These are phyloP conservation scores for Silene uniflora DNA, from an alignment of 148 eudicot species.

Conservation along the genomic window DNA sequence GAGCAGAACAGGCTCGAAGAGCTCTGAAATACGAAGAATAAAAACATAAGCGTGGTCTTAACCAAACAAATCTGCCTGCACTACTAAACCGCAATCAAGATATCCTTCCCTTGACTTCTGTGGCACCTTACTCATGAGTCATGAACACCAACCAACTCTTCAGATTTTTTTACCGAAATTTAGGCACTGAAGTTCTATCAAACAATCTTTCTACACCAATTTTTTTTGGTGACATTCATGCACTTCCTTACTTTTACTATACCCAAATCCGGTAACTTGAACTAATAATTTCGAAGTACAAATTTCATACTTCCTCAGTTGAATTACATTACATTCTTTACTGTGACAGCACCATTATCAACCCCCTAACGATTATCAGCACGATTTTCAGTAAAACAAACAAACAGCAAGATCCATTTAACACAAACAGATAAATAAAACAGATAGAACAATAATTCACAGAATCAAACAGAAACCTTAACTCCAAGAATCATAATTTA, in stretches of 20 bases:
- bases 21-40: slow-evolving; percentile 17
- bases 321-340: neutral
- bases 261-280: too few relatives aligned
- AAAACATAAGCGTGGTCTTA: neutral
- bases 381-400: neutral
- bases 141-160: too few relatives aligned
- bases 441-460: neutral
- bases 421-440: neutral
- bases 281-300: too few relatives aligned
- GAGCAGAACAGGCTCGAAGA: slow-evolving; percentile 31
- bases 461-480: neutral
- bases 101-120: too few relatives aligned
- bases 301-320: neutral
- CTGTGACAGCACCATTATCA: neutral
- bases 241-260: too few relatives aligned
- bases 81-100: too few relatives aligned
- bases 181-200: too few relatives aligned
- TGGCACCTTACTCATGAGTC: too few relatives aligned
- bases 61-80: neutral
- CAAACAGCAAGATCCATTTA: neutral
- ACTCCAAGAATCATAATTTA: neutral
- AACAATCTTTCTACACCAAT: too few relatives aligned
- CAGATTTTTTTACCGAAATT: too few relatives aligned
- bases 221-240: too few relatives aligned
- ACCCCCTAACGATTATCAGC: neutral